Percentiles rank a stretch among this genome's conserved stretches.
Conservation (phyloP, 495 filamentous ascomycete genomes). For the Mycothermus thermophilus region DNA sequence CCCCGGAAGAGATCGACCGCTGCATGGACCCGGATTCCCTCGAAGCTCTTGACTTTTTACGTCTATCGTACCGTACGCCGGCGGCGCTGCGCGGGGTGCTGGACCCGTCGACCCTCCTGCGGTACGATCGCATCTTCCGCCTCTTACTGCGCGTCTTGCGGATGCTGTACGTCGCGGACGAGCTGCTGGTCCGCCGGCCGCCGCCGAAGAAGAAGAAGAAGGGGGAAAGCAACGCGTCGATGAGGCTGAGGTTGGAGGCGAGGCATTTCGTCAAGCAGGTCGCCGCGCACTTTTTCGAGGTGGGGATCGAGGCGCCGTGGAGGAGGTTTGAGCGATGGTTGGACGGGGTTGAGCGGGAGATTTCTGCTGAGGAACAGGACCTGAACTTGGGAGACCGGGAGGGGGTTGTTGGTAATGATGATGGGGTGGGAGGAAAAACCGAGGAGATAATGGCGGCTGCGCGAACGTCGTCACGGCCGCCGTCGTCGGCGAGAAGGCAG, state of each 20-base stretch:
- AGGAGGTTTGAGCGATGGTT: slow-evolving; percentile 50
- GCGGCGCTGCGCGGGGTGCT: slow-evolving; percentile 58
- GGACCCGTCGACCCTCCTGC: slow-evolving; percentile 47
- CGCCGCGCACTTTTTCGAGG: slow-evolving; percentile 61
- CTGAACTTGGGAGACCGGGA: slow-evolving; percentile 1
- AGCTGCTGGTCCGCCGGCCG: slow-evolving; percentile 33
- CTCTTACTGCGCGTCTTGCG: slow-evolving; percentile 62
- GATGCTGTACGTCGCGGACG: slow-evolving; percentile 64
- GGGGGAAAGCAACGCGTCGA: slow-evolving; percentile 28
- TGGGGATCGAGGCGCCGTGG: slow-evolving; percentile 61
- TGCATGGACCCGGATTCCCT: slow-evolving; percentile 68
- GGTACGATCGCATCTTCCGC: slow-evolving; percentile 75
- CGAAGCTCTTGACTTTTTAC: slow-evolving; percentile 81
- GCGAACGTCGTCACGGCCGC: no score
- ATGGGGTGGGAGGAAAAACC: no score
- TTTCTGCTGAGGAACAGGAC: no score
- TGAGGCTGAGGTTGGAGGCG: slow-evolving; percentile 58
- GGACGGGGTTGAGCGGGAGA: slow-evolving; percentile 43
- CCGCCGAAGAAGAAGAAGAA: slow-evolving; percentile 6
- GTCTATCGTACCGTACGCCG: slow-evolving; percentile 72
- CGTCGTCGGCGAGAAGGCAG: no score
- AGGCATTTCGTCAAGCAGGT: slow-evolving; percentile 61
- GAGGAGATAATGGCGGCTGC: no score
- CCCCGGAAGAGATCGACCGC: slow-evolving; percentile 56
- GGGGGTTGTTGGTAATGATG: slow-evolving; percentile 4